These are phyloP conservation scores for Nevesoporus exiguus DNA, from an alignment of 768 basidiomycete species.

Conservation along the genomic window DNA sequence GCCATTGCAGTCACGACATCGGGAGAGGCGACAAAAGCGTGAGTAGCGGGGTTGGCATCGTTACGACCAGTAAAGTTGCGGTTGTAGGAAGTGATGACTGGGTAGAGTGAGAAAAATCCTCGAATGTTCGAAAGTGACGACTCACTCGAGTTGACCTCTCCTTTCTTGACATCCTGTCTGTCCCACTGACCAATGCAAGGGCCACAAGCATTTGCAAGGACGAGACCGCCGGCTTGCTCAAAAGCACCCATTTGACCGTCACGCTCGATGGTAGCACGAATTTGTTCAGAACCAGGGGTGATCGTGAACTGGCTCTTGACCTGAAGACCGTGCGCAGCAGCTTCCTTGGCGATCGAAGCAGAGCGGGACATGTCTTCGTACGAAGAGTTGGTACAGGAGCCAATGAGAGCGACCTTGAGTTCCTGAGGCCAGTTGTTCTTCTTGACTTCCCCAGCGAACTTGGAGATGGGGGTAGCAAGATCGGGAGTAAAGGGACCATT, in stretches of 20 bases:
- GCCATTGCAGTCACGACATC: constrained; percentile 96
- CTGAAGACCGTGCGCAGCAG: constrained; percentile 78
- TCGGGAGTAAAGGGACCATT: constrained; percentile 99
- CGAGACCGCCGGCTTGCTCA: constrained; percentile 84
- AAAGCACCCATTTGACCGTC: constrained; percentile 91
- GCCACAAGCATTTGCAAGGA: constrained; percentile 97
- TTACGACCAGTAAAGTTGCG: constrained; percentile 99
- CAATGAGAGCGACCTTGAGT: constrained; percentile 95
- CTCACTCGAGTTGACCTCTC: constrained; percentile 92
- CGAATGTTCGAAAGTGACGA: constrained; percentile 7
- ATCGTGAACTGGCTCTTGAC: constrained; percentile 96
- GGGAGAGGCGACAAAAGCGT: constrained; percentile 92
- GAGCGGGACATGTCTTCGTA: constrained; percentile 99
- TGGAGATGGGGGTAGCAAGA: constrained; percentile 96
- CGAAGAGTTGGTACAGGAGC: constrained; percentile 99
- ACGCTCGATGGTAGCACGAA: constrained; percentile 95
- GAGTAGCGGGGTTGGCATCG: constrained; percentile 98
- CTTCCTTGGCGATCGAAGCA: constrained; percentile 89
- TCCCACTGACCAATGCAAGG: constrained; percentile 99
- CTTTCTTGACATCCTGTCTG: constrained; percentile 93
- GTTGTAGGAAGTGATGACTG: constrained; percentile 99
- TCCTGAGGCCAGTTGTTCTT: constrained; percentile 96
- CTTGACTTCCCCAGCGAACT: constrained; percentile 88
- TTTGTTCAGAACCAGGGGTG: constrained; percentile 97
- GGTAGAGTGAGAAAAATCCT: background rate